Percentiles rank a stretch among this genome's conserved stretches.
Evolutionary conservation across 345 rosid species (phyloP).

Genomic region (Citropsis articulata): DNA sequence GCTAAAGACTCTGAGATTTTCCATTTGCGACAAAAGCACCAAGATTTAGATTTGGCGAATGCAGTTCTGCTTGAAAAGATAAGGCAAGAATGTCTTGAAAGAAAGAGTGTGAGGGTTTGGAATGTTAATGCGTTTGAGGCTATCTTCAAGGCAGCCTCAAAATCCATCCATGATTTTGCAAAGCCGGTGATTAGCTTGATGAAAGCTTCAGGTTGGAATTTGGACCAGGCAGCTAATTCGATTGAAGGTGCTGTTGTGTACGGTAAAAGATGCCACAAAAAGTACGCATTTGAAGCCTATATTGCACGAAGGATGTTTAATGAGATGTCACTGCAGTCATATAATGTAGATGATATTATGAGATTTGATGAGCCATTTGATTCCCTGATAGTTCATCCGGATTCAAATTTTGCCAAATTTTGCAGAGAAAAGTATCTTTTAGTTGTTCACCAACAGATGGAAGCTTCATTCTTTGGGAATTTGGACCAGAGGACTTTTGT

Average conservation of each 20-base stretch:
- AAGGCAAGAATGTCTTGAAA: conserved; percentile 23
- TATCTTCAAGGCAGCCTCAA: conserved; percentile 35
- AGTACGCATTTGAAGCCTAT: conserved; percentile 64
- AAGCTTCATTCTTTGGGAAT: conserved; percentile 60
- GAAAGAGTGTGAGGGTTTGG: conserved; percentile 15
- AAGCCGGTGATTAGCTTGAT: conserved; percentile 63
- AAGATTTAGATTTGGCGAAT: conserved; percentile 32
- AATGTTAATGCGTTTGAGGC: conserved; percentile 35
- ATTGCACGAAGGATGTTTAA: conserved; percentile 58
- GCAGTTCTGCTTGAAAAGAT: conserved; percentile 32
- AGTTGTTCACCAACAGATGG: conserved; percentile 59
- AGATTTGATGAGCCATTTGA: conserved; percentile 47
- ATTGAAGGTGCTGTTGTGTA: conserved; percentile 42
- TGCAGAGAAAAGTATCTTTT: conserved; percentile 50
- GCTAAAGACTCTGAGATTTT: conserved; percentile 39
- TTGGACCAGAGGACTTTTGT: conserved; percentile 55
- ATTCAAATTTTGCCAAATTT: conserved; percentile 48
- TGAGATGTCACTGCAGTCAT: conserved; percentile 29
- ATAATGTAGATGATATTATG: conserved; percentile 36
- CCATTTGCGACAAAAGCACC: conserved; percentile 26
- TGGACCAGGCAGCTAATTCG: conserved; percentile 45
- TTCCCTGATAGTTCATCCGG: conserved; percentile 36
- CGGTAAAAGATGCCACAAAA: conserved; percentile 46
- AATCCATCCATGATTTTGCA: conserved; percentile 56
- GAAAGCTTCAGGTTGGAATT: conserved; percentile 64